Conservation (phyloP, 768 basidiomycete species). For the Rhizopogon salebrosus region DNA sequence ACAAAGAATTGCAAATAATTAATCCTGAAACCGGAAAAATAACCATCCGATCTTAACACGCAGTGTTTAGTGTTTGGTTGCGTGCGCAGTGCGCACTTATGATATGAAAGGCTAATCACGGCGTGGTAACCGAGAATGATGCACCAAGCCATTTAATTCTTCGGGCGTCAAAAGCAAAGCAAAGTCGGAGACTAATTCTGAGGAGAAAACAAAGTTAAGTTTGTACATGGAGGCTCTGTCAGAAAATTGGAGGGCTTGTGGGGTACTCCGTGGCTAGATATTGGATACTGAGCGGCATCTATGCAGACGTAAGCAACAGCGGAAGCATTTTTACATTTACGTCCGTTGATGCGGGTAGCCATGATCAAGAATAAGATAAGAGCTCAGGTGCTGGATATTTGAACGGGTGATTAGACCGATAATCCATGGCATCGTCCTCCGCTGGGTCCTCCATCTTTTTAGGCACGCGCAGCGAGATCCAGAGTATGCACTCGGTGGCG, state of each 20-base stretch:
- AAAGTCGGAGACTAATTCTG: not conserved
- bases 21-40: not conserved
- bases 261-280: not conserved
- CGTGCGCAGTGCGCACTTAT: not conserved
- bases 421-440: not conserved
- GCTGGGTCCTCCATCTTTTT: not conserved
- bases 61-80: not conserved
- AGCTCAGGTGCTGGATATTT: not conserved
- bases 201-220: conserved; percentile 2
- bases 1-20: not conserved
- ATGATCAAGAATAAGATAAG: not conserved
- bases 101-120: not conserved
- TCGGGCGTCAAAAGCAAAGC: not conserved
- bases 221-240: not conserved
- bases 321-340: not conserved
- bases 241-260: not conserved
- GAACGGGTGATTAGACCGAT: too few relatives aligned
- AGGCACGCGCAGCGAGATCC: not conserved
- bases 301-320: not conserved
- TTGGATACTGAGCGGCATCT: too few relatives aligned
- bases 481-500: not conserved
- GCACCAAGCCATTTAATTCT: too few relatives aligned
- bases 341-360: not conserved
- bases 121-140: not conserved
- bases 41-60: not conserved